Percentiles rank a stretch among this genome's conserved stretches.
Conservation (phyloP, 805 yeast genomes). For the Candida nitratophila region DNA sequence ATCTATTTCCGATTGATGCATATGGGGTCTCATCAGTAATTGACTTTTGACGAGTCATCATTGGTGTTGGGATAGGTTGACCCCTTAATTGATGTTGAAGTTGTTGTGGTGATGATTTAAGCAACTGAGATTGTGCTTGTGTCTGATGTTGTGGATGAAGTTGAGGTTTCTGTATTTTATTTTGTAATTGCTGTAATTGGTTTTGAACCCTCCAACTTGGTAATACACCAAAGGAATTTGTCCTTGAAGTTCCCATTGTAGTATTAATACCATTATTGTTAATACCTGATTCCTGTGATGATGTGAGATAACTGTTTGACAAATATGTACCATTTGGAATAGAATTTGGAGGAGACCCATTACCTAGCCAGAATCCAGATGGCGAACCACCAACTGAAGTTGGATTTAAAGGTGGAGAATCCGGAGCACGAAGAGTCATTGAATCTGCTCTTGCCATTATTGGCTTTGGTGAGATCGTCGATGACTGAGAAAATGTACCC, state of each 20-base stretch:
- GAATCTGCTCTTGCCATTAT: background rate
- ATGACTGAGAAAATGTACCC: background rate
- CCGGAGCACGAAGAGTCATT: constrained; percentile 27
- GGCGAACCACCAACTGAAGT: constrained; percentile 49
- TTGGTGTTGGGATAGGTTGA: background rate
- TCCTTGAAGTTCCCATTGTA: background rate
- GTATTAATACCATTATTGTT: too few relatives aligned
- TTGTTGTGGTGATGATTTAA: background rate
- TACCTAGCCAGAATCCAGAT: constrained; percentile 44
- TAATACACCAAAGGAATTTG: background rate
- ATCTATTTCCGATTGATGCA: constrained; percentile 21
- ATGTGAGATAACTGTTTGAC: constrained; percentile 5
- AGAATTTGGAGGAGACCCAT: constrained; percentile 44
- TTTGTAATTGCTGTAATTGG: background rate
- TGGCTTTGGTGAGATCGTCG: background rate
- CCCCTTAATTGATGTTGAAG: background rate
- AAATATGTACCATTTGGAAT: constrained; percentile 15
- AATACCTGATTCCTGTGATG: background rate
- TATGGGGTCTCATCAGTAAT: background rate
- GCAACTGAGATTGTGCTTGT: background rate
- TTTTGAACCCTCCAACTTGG: constrained; percentile 10
- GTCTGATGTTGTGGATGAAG: background rate
- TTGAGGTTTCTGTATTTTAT: background rate
- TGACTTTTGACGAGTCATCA: background rate
- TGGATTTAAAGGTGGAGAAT: constrained; percentile 46